Evolutionary conservation across 2,329 filamentous ascomycete species (phyloP), one percentile per base, ranked within the genome.

Genomic region (Tolypocladium ophioglossoides): DNA sequence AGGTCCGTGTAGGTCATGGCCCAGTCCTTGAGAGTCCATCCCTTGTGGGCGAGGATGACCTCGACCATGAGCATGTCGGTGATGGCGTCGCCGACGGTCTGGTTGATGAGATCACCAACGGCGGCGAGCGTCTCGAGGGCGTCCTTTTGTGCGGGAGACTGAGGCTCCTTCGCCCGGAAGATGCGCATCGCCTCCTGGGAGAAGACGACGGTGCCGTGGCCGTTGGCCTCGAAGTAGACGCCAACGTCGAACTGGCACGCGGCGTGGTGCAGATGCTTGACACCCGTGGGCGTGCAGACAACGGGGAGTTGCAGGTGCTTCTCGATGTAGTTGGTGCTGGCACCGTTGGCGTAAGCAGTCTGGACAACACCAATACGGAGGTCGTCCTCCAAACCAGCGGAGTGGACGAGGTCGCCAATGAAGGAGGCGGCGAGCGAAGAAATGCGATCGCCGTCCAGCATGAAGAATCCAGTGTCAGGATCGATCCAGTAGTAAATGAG

Each of bases 191-290:
- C 92, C 56, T 89, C 84, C 55, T 87, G 82, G 1, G 89, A 95
- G 78, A 99, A 99, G 53, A 97, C 85, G 38, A 97, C 87, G 11
- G 94, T 99, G 60, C 94, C 94, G 71, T 99, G 94, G 34, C 94
- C 94, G 68, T 99, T 99, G 60, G 94, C 94, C 75, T 99, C 94
- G 65, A 99, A 99, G 76, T 99, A 99, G 52, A 97, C 90, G 55
- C 94, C 94, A 54, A 97, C 85, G 64, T 99, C 94, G 63, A 95
- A 96, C 61, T 91, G 89, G 64, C 89, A 85, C 40, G 94, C 94
- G n/a, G 90, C 94, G 67, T 97, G 94, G 73, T 99, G 94, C 58
- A 99, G 81, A 72, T 96, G 89, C 78, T 99, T 99, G 58, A 99
- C 94, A 61, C 94, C 94, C 0, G 94, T 99, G 16, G 90, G 85